Percentiles rank a stretch among this genome's conserved stretches.
Conservation (phyloP, 139 green algal species). For the Micractinium conductrix region DNA sequence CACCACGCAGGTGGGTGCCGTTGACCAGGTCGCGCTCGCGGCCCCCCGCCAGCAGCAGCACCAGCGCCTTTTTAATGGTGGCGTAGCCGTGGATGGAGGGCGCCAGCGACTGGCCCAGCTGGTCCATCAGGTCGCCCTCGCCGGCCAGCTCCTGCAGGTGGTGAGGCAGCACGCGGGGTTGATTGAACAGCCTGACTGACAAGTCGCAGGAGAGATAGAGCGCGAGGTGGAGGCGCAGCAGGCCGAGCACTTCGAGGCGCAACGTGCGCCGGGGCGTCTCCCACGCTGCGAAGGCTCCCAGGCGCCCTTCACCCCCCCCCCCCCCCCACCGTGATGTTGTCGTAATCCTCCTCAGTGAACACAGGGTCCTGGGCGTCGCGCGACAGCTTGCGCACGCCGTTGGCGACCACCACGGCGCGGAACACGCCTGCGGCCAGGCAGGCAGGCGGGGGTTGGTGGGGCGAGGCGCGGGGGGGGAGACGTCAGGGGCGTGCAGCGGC, state of each 20-base stretch:
- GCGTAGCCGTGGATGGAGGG: conserved; percentile 97
- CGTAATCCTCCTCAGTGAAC: conserved; percentile 53
- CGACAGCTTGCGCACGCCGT: conserved; percentile 63
- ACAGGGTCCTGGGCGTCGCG: conserved; percentile 35
- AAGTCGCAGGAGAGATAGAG: background rate
- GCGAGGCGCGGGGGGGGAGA: background rate
- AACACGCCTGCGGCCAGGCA: conserved; percentile 40
- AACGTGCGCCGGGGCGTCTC: too few species aligned
- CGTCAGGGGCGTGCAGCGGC: background rate
- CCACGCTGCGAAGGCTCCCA: too few species aligned
- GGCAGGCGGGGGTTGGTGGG: background rate
- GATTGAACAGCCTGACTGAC: background rate
- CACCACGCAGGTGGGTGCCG: conserved; percentile 92
- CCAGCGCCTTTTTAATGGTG: conserved; percentile 91
- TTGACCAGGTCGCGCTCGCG: conserved; percentile 69
- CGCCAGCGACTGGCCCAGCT: conserved; percentile 87
- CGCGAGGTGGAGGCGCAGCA: too few species aligned
- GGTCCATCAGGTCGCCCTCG: conserved; percentile 71
- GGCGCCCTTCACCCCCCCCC: background rate
- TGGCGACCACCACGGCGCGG: conserved; percentile 67
- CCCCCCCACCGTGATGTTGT: conserved; percentile 48
- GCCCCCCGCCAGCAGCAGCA: conserved; percentile 79
- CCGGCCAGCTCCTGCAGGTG: conserved; percentile 37
- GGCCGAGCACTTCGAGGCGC: too few species aligned
- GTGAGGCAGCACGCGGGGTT: background rate